Evolutionary conservation across 2,329 filamentous ascomycete species (phyloP), one percentile per base, ranked within the genome.

Genomic region (Sporothrix pallida): DNA sequence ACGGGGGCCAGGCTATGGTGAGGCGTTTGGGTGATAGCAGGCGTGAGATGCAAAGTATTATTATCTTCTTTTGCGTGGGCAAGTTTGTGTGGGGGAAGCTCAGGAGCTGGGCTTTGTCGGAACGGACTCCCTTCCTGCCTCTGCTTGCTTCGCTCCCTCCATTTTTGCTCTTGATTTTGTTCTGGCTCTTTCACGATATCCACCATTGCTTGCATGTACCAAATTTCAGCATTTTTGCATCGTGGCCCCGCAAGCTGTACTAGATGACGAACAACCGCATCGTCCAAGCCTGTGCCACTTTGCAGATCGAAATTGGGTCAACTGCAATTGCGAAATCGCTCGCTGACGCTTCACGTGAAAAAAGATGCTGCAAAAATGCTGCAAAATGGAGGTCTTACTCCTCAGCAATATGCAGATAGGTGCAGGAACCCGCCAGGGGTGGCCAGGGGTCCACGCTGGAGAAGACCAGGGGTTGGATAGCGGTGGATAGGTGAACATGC

Each of bases 281-380:
- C 42, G 44, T n/a, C 44, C 60, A 46, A 46, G 60, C 60, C n/a
- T 65, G 9, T 65, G 60, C 37, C 63, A 37, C 63, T 68, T 37
- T 68, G 46, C 44, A 68, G 63, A 68, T 68, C 63, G 63, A 68
- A 52, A 69, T 54, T 54, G 48, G 65, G 23, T 54, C 23, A 9
- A 42, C 23, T 65, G 62, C 62, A 42, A 60, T 65, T 23, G 60
- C 60, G 37, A 46, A 23, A 46, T 65, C 37, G 37, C 37, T 65
- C 23, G 23, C 26, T 54, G 46, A 20, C 15, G 26, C 48, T 69
- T 52, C 65, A 69, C 48, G 48, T 69, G 65, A 54, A 54, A 50
- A n/a, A 48, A 26, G 23, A 50, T 50, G 63, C n/a, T 65, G 37
- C 10, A 6, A 37, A 37, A 5, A 2, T 37, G 31, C 31, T 37